Percentiles rank a stretch among this genome's conserved stretches.
Conservation (phyloP, 805 yeast species). For the Saturnispora mendoncae region DNA sequence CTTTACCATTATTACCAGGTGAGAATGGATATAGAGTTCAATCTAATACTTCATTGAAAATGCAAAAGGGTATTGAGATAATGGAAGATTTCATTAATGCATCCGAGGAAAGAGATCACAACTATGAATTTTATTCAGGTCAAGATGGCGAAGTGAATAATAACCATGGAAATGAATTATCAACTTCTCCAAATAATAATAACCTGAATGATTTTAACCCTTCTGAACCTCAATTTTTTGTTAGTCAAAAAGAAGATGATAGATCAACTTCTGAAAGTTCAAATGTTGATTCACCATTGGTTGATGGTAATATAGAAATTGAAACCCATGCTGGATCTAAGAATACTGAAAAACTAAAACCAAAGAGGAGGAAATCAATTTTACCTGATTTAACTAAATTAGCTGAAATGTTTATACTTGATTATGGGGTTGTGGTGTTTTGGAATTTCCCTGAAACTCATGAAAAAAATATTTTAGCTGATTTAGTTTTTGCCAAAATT, state of each 20-base stretch:
- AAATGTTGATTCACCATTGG: neutral
- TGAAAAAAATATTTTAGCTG: constrained; percentile 90
- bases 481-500: constrained; percentile 59
- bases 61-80: constrained; percentile 32
- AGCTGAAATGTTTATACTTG: constrained; percentile 84
- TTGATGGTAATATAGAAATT: neutral
- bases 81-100: constrained; percentile 75
- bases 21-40: constrained; percentile 66
- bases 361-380: constrained; percentile 13
- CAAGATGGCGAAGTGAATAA: constrained; percentile 38
- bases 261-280: constrained; percentile 6
- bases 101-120: constrained; percentile 83
- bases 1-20: constrained; percentile 82
- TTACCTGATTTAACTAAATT: constrained; percentile 47
- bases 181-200: constrained; percentile 13
- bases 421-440: constrained; percentile 93
- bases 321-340: too few species aligned
- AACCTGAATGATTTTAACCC: constrained; percentile 62
- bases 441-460: constrained; percentile 94
- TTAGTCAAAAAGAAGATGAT: constrained; percentile 27
- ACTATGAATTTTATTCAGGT: constrained; percentile 84
- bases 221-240: constrained; percentile 85
- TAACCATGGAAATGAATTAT: constrained; percentile 16
- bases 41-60: constrained; percentile 47
- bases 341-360: neutral